Evolutionary conservation across 352 stramenopile species (phyloP).

Genomic region (Globisporangium acanthophoron): DNA sequence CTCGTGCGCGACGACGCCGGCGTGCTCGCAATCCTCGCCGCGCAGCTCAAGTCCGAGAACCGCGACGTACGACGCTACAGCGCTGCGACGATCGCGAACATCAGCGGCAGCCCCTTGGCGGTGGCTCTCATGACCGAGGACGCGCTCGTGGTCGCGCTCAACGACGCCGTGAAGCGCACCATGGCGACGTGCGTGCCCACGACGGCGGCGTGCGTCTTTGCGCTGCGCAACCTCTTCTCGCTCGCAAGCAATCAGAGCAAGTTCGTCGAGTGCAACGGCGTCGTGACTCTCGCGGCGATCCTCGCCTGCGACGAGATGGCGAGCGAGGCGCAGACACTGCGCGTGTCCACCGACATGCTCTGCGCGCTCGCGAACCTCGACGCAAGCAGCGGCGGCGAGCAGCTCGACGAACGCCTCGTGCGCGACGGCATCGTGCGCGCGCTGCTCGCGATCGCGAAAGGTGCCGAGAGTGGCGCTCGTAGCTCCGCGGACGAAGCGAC

Average conservation of each 20-base stretch:
- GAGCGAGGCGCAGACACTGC: conserved; percentile 36
- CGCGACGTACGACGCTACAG: conserved; percentile 61
- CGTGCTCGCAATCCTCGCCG: conserved; percentile 56
- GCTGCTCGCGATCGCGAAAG: conserved; percentile 53
- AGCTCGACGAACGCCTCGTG: conserved; percentile 62
- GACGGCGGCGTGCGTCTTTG: conserved; percentile 51
- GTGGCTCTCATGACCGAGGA: conserved; percentile 63
- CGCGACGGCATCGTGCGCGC: conserved; percentile 67
- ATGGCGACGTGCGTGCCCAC: conserved; percentile 54
- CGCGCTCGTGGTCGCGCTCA: conserved; percentile 38
- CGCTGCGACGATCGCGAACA: conserved; percentile 55
- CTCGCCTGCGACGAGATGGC: conserved; percentile 43
- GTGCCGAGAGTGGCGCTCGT: conserved; percentile 16
- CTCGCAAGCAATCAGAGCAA: conserved; percentile 46
- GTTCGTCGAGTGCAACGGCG: conserved; percentile 55
- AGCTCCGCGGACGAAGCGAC: conserved; percentile 11
- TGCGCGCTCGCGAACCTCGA: conserved; percentile 56
- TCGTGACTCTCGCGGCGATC: conserved; percentile 60
- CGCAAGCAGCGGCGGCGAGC: conserved; percentile 3
- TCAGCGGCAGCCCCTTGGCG: conserved; percentile 41
- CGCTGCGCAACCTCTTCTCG: conserved; percentile 71
- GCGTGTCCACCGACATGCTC: conserved; percentile 58
- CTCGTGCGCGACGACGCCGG: conserved; percentile 72
- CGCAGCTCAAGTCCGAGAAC: conserved; percentile 64
- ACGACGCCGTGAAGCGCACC: conserved; percentile 62